Evolutionary conservation across 225 moss, liverwort and hornwort species (phyloP).

Genomic region (Straminergon stramineum): DNA sequence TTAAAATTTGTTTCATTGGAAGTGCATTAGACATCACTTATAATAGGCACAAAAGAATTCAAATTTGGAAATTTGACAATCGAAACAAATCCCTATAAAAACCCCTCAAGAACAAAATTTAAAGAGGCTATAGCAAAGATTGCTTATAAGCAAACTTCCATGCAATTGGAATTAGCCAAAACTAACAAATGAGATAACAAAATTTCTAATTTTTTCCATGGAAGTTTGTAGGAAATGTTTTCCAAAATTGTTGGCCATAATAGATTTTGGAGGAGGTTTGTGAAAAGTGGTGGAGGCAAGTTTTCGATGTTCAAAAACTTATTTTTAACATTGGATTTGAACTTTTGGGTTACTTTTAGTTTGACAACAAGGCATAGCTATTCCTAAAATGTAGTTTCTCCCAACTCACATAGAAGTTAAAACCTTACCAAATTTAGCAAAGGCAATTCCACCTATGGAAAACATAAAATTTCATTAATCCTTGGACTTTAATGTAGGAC

Average conservation of each 20-base stretch:
- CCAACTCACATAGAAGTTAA: background rate
- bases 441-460: accelerated
- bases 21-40: too few species aligned
- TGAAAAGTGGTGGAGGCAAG: background rate
- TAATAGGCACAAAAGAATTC: too few species aligned
- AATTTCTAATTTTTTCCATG: too few species aligned
- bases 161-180: too few species aligned
- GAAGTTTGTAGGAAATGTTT: background rate
- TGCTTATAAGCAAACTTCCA: too few species aligned
- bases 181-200: too few species aligned
- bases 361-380: background rate
- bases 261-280: background rate
- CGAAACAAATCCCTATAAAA: too few species aligned
- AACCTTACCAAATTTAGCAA: background rate
- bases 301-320: accelerated
- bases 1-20: too few species aligned
- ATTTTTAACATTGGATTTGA: background rate
- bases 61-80: too few species aligned
- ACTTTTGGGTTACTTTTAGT: too few species aligned
- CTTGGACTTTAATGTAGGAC: background rate
- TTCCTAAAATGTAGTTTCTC: background rate
- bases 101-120: too few species aligned
- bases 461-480: background rate
- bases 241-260: accelerated
- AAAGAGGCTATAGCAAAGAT: too few species aligned